Base-by-base conservation (phyloP, 2,329 filamentous ascomycete species). In the Ophioceras dolichostomum region DNA sequence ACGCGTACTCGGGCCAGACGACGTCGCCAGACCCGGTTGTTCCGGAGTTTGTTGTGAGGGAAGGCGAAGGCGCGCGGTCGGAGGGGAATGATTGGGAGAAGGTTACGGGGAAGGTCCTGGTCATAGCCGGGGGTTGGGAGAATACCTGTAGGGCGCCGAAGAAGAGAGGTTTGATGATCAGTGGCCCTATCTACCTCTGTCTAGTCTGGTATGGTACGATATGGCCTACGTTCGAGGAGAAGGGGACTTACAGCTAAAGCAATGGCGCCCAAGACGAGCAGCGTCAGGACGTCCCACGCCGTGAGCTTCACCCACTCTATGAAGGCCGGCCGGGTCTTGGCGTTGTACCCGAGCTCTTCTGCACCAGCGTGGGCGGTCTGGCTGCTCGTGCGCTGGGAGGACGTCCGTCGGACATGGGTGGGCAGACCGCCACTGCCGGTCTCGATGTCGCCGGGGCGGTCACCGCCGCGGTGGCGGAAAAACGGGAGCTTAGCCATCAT, bases 301-400 rank as follows among this genome's bases (percentile, higher is more conserved):
- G 76, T 79, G 8, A 65, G 63, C 53, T 77, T 81, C 45, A 83
- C 53, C 79, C 79, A 84, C 50, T 80, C 75, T 2, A 79, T 76
- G 45, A 84, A 80, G 5, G 39, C 21, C 9, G 37, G 37, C 5
- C 37, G 37, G 10, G 18, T 21, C 22, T 28, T 28, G 26, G 35
- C 31, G 17, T 18, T 21, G 18, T 39, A 39, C 3, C 32, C 5
- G n/a, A 34, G 22, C 12, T 10, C 20, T 16, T 10, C 20, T 20
- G 16, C 18, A 12, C 14, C 13, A 8, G 19, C 19, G n/a, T 19
- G 19, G 12, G 31, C 21, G 13, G 19, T 14, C 20, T 32, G 19
- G 29, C 36, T 17, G 19, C 29, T 18, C 14, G 18, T 19, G 2
- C 27, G 12, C 12, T 19, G 35, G n/a, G 12, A 21, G 13, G 13